Percentiles rank a stretch among this genome's conserved stretches.
Evolutionary conservation across 1,139 yeast species (phyloP).

Genomic region (Yamadazyma blattariae): DNA sequence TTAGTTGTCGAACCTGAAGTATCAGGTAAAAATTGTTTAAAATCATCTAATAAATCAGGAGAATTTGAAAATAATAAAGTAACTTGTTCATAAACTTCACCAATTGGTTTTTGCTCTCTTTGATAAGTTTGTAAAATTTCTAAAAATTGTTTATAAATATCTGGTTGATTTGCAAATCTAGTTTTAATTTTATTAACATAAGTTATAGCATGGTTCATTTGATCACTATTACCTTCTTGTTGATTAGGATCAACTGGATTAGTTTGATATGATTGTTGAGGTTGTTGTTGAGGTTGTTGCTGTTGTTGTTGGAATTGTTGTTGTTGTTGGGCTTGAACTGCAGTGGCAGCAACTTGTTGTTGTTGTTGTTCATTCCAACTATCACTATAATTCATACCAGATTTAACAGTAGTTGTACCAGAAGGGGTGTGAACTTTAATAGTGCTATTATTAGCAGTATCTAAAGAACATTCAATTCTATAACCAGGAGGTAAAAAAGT

Average conservation of each 20-base stretch:
- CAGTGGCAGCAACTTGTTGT: neutral
- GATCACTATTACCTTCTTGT: slow-evolving; percentile 80
- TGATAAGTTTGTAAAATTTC: slow-evolving; percentile 96
- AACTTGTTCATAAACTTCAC: slow-evolving; percentile 92
- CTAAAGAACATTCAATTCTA: slow-evolving; percentile 85
- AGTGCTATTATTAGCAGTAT: slow-evolving; percentile 89
- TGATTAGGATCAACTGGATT: slow-evolving; percentile 9
- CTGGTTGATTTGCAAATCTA: slow-evolving; percentile 91
- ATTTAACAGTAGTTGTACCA: slow-evolving; percentile 76
- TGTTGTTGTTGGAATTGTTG: slow-evolving; percentile 6
- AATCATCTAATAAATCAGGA: slow-evolving; percentile 91
- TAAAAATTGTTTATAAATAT: slow-evolving; percentile 88
- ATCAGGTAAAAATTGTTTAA: slow-evolving; percentile 93
- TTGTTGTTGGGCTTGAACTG: slow-evolving; percentile 1
- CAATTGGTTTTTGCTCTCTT: slow-evolving; percentile 91
- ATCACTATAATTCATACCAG: slow-evolving; percentile 41
- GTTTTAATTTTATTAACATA: slow-evolving; percentile 95
- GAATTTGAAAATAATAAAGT: slow-evolving; percentile 86
- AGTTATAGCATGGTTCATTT: slow-evolving; percentile 90
- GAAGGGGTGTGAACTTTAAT: slow-evolving; percentile 94
- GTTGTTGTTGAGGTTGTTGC: slow-evolving; percentile 9
- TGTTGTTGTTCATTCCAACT: slow-evolving; percentile 15
- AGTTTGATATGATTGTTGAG: slow-evolving; percentile 10
- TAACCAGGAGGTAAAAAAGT: slow-evolving; percentile 97
- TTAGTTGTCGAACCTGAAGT: slow-evolving; percentile 39